Base-by-base conservation (phyloP, 768 basidiomycete species). In the Omphalotus guepiniiformis region DNA sequence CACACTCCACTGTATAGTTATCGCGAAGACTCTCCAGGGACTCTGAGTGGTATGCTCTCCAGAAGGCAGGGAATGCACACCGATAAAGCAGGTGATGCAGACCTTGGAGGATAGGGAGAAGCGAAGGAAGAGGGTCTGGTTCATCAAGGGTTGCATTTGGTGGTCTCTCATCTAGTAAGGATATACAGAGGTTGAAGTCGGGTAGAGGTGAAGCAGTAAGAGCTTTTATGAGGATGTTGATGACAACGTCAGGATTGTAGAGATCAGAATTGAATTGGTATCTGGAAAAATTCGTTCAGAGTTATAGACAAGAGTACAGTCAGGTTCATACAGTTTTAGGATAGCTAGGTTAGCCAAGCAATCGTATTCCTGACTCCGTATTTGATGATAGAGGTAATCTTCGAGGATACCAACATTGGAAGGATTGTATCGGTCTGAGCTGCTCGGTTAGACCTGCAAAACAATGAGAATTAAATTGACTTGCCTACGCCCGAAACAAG, bases 261-360 rank as follows among this genome's bases (percentile, higher is more conserved):
- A 95, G 78, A 62, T 90, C 85, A 27, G 90, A 80, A 70, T 97
- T 97, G 71, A 97, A 97, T 63, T 97, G 94, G 70, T 97, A 96
- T 40, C 92, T 95, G 56, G 13, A 32, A 30, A 3, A 32, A 30
- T 12, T 19, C 7, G 27, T 8, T 36, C 32, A 44, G 12, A 19
- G 18, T 5, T 16, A 41, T 25, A 2, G 19, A 27, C 6, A 21
- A 15, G n/a, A 21, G n/a, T 3, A 19, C 15, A 36, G 40, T 26
- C 28, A 28, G 42, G 26, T 15, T 65, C 78, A 29, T 55, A 93
- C 89, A 98, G 71, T 69, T 97, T 97, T 39, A 97, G 65, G 53
- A 96, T 93, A 40, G 94, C 94, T 32, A 97, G 74, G 69, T 98
- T 97, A 25, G 95, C 92, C 34, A 97, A 79, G 57, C 90, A 85